Base-by-base conservation (phyloP, 2,329 filamentous ascomycete genomes). In the Aureobasidium zeae region DNA sequence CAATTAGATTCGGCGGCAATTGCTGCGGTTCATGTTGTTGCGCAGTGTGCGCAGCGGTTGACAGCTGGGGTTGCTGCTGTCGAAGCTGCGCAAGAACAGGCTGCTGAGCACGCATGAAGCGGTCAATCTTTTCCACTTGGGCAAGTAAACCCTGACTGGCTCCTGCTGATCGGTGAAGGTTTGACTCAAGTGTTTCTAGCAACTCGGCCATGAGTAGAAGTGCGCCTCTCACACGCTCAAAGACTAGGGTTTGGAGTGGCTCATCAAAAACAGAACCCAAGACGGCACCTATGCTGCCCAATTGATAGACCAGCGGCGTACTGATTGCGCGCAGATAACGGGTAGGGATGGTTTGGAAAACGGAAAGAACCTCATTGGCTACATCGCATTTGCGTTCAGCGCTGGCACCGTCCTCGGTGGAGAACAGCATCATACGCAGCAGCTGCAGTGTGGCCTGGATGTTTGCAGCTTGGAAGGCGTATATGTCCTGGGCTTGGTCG, bases 391-490 rank as follows among this genome's bases (percentile, higher is more conserved):
- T 69, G 34, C 65, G 57, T 20, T 68, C 60, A 3, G 70, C 57
- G 8, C 41, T 43, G 6, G 48, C 36, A n/a, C 46, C 45, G 25
- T 47, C 44, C 12, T 49, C 45, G 3, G 39, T 32, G n/a, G 46
- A 45, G 12, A 47, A 63, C 4, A 72, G 55, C 5, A 69, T 60
- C 60, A 72, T 71, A n/a, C 69, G 65, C 4, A 72, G 58, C 11
- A 72, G 59, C 48, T 70, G 66, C 8, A 70, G 49, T 0, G 69
- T 72, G 2, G 67, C 67, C 41, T 66, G 62, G 13, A 72, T 71
- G 49, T 71, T 71, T n/a, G 69, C 69, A 7, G 69, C 66, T 48
- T 72, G 69, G 29, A 72, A 72, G 1, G 65, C 64, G 48, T 63
- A 66, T 3, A 67, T 55, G 45, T 69, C 64, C 17, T 63, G 58